A percentile compares a stretch with the other conserved stretches of the same genome.
Evolutionary conservation across 495 filamentous ascomycete species (phyloP).

Genomic region (Aspergillus olivimuriae): DNA sequence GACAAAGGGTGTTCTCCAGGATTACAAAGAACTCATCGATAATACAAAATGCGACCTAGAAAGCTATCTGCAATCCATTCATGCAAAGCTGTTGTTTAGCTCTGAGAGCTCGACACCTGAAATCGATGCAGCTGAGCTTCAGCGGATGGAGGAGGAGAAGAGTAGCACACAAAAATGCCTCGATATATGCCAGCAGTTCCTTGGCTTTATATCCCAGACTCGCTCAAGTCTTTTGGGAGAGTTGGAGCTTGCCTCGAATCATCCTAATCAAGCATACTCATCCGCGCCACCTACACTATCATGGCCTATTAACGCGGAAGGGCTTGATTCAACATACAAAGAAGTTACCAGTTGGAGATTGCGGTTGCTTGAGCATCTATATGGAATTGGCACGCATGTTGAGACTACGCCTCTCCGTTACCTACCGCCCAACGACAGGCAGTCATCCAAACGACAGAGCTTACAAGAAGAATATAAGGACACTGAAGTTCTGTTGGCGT

Average conservation of each 20-base stretch:
- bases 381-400: not conserved
- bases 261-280: not conserved
- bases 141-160: not conserved
- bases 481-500: conserved; percentile 2
- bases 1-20: not conserved
- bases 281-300: not conserved
- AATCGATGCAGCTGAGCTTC: not conserved
- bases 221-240: not conserved
- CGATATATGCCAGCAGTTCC: not conserved
- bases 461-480: conserved; percentile 1
- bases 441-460: conserved; percentile 8
- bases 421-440: not conserved
- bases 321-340: not conserved
- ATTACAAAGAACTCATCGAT: not conserved
- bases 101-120: not conserved
- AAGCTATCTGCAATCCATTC: not conserved
- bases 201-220: not conserved
- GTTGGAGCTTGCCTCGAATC: not conserved
- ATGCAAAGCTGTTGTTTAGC: not conserved
- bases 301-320: not conserved
- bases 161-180: not conserved
- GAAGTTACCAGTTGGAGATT: not conserved
- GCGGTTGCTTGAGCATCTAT: not conserved
- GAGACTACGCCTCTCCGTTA: not conserved
- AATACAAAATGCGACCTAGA: not conserved